Evolutionary conservation across 768 basidiomycete genomes (phyloP).

Genomic region (Rossbeevera mucosa): DNA sequence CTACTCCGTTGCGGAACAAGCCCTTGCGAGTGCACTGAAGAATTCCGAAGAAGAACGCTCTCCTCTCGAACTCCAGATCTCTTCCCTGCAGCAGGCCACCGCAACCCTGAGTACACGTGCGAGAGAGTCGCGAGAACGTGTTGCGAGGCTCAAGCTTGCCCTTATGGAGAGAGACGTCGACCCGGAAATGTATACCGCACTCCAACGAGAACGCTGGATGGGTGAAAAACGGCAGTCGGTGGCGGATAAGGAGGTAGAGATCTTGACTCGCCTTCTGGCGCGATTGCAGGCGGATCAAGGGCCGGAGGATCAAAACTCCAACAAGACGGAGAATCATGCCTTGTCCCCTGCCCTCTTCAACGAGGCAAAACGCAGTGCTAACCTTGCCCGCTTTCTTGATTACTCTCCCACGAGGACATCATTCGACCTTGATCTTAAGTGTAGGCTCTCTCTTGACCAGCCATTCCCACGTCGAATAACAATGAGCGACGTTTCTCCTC

Average conservation of each 20-base stretch:
- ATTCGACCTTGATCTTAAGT: constrained; percentile 31
- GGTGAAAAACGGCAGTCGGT: constrained; percentile 42
- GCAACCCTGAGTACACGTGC: constrained; percentile 41
- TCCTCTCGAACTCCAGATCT: constrained; percentile 44
- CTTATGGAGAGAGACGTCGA: constrained; percentile 38
- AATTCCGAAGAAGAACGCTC: constrained; percentile 33
- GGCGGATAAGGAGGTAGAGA: constrained; percentile 35
- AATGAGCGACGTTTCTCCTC: constrained; percentile 32
- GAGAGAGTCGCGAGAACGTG: constrained; percentile 40
- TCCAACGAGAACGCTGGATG: constrained; percentile 48
- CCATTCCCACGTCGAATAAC: constrained; percentile 33
- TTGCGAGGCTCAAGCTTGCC: constrained; percentile 36
- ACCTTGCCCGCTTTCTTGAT: constrained; percentile 38
- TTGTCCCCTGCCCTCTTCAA: constrained; percentile 15
- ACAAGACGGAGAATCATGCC: constrained; percentile 15
- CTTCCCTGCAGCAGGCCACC: constrained; percentile 42
- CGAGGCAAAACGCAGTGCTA: constrained; percentile 31
- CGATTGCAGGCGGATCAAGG: constrained; percentile 27
- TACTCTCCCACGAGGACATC: constrained; percentile 32
- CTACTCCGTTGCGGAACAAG: constrained; percentile 42
- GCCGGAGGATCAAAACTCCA: constrained; percentile 8
- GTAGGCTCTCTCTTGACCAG: constrained; percentile 26
- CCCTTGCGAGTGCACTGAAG: constrained; percentile 35
- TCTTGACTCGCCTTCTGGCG: constrained; percentile 34
- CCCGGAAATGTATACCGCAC: constrained; percentile 32